These are phyloP conservation scores for Hyphodiscus hymeniophilus DNA, from an alignment of 495 filamentous ascomycete genomes.

Conservation along the genomic window DNA sequence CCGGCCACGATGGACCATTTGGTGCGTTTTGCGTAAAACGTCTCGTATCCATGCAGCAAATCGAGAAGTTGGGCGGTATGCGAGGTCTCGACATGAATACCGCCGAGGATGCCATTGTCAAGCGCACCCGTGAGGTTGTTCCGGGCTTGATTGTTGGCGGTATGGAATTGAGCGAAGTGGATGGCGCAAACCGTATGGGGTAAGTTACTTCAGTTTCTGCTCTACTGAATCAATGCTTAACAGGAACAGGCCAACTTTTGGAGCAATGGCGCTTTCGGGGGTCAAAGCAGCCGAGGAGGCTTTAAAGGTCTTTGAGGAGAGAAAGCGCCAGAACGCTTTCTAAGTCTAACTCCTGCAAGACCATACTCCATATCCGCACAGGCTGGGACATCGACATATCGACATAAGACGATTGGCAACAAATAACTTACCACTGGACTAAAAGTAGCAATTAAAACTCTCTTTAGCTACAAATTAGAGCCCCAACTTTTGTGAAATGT, in stretches of 20 bases:
- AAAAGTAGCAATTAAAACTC: no score
- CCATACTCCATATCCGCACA: no score
- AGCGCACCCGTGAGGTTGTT: conserved; percentile 76
- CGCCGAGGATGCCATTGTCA: conserved; percentile 87
- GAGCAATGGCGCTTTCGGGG: conserved; percentile 72
- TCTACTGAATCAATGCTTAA: not conserved
- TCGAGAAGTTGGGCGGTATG: conserved; percentile 84
- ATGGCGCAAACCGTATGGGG: conserved; percentile 80
- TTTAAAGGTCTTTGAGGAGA: conserved; percentile 63
- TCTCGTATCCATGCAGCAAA: conserved; percentile 50
- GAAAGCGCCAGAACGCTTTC: conserved; percentile 46
- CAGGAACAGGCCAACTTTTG: conserved; percentile 49
- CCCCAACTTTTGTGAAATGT: no score
- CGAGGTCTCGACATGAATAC: conserved; percentile 83
- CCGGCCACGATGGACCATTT: conserved; percentile 85
- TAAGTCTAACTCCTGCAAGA: no score
- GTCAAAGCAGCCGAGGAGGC: conserved; percentile 87
- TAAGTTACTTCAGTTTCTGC: conserved; percentile 11
- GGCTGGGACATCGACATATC: no score
- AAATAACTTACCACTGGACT: no score
- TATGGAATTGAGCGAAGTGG: conserved; percentile 87
- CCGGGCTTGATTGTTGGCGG: conserved; percentile 85
- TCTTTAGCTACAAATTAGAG: no score
- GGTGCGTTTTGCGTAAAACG: conserved; percentile 68
- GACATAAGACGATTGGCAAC: no score